Percentiles rank a stretch among this genome's conserved stretches.
phyloP scores from a whole-genome alignment of 106 monocot species.

The Xerophyta viscosa region DNA sequence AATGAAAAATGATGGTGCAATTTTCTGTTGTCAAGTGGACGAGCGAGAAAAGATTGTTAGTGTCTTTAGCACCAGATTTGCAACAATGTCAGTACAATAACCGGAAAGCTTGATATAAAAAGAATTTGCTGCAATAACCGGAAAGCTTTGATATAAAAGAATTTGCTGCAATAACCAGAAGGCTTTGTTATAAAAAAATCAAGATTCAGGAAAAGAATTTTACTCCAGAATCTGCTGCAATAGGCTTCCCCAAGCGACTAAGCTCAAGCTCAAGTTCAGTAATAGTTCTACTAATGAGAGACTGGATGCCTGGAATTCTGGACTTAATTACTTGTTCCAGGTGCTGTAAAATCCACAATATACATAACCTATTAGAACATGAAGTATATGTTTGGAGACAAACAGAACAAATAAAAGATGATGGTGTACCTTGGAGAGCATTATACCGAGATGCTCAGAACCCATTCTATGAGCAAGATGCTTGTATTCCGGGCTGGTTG shows the following conservation, averaged over 20 bases:
- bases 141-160: too few relatives aligned
- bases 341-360: slow-evolving; percentile 90
- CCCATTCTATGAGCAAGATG: slow-evolving; percentile 82
- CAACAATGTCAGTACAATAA: too few relatives aligned
- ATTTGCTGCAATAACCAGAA: too few relatives aligned
- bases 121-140: too few relatives aligned
- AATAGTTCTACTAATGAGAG: slow-evolving; percentile 85
- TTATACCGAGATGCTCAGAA: slow-evolving; percentile 72
- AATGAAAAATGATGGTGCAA: too few relatives aligned
- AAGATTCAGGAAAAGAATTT: slow-evolving; percentile 8
- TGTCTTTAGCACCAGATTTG: too few relatives aligned
- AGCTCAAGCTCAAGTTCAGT: slow-evolving; percentile 84
- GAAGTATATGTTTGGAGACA: not conserved
- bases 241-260: slow-evolving; percentile 79
- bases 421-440: slow-evolving; percentile 62
- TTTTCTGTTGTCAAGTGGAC: too few relatives aligned
- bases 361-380: too few relatives aligned
- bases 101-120: too few relatives aligned
- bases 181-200: not conserved
- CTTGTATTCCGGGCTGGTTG: slow-evolving; percentile 70
- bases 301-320: slow-evolving; percentile 87
- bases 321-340: slow-evolving; percentile 96
- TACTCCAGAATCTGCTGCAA: slow-evolving; percentile 96
- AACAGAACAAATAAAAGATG: not conserved
- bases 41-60: too few relatives aligned